Evolutionary conservation across 2,329 filamentous ascomycete genomes (phyloP).

Genomic region (Pseudogymnoascus sp.): DNA sequence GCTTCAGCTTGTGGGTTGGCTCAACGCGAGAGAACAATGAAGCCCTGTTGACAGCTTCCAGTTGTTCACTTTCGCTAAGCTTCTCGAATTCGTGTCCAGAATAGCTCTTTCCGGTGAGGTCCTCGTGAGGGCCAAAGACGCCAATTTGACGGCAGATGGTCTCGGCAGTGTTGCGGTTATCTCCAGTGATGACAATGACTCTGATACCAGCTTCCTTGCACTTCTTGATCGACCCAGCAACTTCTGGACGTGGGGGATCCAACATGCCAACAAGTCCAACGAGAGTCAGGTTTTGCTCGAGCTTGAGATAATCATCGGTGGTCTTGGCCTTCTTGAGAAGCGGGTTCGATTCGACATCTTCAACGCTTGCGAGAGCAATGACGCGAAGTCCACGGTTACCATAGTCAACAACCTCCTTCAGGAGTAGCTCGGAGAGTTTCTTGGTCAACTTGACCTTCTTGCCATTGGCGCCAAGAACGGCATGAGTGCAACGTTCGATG

Average conservation of each 20-base stretch:
- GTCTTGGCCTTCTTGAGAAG: slow-evolving; percentile 71
- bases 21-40: slow-evolving; percentile 95
- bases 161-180: slow-evolving; percentile 96
- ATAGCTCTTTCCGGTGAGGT: slow-evolving; percentile 85
- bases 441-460: slow-evolving; percentile 67
- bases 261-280: slow-evolving; percentile 94
- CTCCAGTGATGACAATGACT: slow-evolving; percentile 95
- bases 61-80: slow-evolving; percentile 69
- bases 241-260: slow-evolving; percentile 91
- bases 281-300: slow-evolving; percentile 92
- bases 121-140: slow-evolving; percentile 75
- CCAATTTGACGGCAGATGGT: slow-evolving; percentile 97
- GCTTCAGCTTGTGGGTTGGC: slow-evolving; percentile 92
- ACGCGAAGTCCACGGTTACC: slow-evolving; percentile 90
- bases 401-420: slow-evolving; percentile 79
- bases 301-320: slow-evolving; percentile 72
- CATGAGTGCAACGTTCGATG: slow-evolving; percentile 82
- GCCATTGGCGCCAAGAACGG: slow-evolving; percentile 70
- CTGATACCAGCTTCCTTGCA: slow-evolving; percentile 92
- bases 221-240: slow-evolving; percentile 75
- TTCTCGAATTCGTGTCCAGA: slow-evolving; percentile 93
- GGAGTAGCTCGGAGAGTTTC: slow-evolving; percentile 63
- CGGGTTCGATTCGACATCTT: slow-evolving; percentile 65
- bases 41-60: slow-evolving; percentile 76
- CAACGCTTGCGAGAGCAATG: slow-evolving; percentile 82